A percentile compares a stretch with the other conserved stretches of the same genome.
These are phyloP conservation scores for Penicillium riverlandense DNA, from an alignment of 495 filamentous ascomycete genomes.

Conservation along the genomic window DNA sequence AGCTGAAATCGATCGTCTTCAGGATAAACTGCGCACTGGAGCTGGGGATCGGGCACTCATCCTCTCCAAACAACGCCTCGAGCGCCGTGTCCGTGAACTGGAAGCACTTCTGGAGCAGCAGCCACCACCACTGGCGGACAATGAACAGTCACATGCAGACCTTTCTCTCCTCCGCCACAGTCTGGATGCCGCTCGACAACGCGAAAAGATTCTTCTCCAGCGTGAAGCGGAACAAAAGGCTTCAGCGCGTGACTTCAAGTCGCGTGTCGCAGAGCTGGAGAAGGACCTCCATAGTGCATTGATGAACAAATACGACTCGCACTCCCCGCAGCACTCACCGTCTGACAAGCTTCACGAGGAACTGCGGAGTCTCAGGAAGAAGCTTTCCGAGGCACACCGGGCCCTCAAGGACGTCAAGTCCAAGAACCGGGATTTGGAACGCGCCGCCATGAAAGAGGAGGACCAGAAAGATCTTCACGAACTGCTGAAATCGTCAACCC, in stretches of 20 bases:
- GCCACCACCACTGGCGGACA: slow-evolving; percentile 19
- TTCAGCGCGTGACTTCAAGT: slow-evolving; percentile 45
- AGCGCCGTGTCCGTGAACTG: slow-evolving; percentile 50
- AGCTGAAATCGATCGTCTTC: slow-evolving; percentile 51
- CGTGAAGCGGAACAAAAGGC: slow-evolving; percentile 55
- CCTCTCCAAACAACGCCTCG: slow-evolving; percentile 48
- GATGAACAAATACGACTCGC: slow-evolving; percentile 40
- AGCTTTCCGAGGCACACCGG: slow-evolving; percentile 55
- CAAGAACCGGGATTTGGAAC: slow-evolving; percentile 43
- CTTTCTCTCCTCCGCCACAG: slow-evolving; percentile 51
- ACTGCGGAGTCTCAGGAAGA: slow-evolving; percentile 52
- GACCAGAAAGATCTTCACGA: slow-evolving; percentile 62
- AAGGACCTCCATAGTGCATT: slow-evolving; percentile 46
- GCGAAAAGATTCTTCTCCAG: slow-evolving; percentile 54
- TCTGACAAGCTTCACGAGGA: slow-evolving; percentile 52
- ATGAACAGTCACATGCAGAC: slow-evolving; percentile 44
- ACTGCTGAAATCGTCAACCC: slow-evolving; percentile 56
- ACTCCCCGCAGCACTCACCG: slow-evolving; percentile 44
- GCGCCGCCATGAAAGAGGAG: slow-evolving; percentile 41
- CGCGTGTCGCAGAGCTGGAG: slow-evolving; percentile 50
- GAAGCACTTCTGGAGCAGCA: slow-evolving; percentile 46
- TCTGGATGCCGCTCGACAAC: slow-evolving; percentile 54
- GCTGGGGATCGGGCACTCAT: slow-evolving; percentile 42
- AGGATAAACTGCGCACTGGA: slow-evolving; percentile 39
- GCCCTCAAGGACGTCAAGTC: slow-evolving; percentile 49